These are phyloP conservation scores for Oxytropis ochrocephala DNA, from an alignment of 306 rosid genomes.

Conservation along the genomic window DNA sequence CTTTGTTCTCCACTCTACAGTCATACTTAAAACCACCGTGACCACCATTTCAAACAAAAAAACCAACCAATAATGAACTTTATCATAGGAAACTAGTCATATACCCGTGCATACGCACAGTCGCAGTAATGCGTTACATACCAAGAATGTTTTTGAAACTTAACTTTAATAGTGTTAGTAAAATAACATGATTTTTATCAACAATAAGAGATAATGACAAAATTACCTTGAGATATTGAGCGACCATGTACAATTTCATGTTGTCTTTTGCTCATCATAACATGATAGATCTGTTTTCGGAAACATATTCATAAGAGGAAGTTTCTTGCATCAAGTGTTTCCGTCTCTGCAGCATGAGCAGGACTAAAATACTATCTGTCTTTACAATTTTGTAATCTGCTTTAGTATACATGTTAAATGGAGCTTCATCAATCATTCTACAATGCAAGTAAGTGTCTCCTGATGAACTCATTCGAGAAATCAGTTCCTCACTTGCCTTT, in stretches of 20 bases:
- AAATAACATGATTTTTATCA: slow-evolving; percentile 5
- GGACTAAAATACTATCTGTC: slow-evolving; percentile 67
- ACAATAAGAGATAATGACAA: slow-evolving; percentile 10
- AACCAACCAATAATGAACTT: slow-evolving; percentile 9
- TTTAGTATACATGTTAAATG: slow-evolving; percentile 77
- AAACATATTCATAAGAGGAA: slow-evolving; percentile 39
- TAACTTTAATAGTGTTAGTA: too few relatives aligned
- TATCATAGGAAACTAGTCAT: background rate
- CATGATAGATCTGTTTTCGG: slow-evolving; percentile 35
- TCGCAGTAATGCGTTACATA: too few relatives aligned
- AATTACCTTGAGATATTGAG: slow-evolving; percentile 29
- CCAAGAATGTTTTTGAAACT: too few relatives aligned
- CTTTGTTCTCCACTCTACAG: slow-evolving; percentile 21
- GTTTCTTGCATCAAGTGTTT: slow-evolving; percentile 83
- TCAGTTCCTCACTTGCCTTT: slow-evolving; percentile 82
- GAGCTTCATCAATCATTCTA: slow-evolving; percentile 79
- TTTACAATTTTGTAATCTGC: slow-evolving; percentile 64
- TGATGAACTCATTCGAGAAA: slow-evolving; percentile 60
- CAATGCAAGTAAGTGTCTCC: slow-evolving; percentile 82
- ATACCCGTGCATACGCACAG: too few relatives aligned
- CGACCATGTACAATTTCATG: slow-evolving; percentile 9
- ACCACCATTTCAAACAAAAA: slow-evolving; percentile 21
- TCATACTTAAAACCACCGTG: slow-evolving; percentile 18
- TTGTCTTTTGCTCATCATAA: slow-evolving; percentile 32
- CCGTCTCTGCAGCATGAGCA: slow-evolving; percentile 79